Conservation (phyloP, 306 rosid species). For the Citrullus amarus region DNA sequence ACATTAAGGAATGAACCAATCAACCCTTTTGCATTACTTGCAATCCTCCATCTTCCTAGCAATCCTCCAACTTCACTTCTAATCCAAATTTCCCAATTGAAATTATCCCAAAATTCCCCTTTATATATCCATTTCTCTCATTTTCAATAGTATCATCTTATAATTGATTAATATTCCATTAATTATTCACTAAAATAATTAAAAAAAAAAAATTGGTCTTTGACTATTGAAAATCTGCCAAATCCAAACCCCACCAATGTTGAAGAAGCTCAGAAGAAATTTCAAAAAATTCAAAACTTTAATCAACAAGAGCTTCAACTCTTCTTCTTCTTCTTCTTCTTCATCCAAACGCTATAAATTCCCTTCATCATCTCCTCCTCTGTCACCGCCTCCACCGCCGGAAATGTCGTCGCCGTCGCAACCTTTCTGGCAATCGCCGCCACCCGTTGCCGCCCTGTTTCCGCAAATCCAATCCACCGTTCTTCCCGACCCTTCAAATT, state of each 20-base stretch:
- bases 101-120: not conserved
- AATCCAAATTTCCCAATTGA: conserved; percentile 11
- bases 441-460: conserved; percentile 27
- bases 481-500: conserved; percentile 79
- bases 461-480: conserved; percentile 49
- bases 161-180: not conserved
- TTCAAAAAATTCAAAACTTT: conserved; percentile 19
- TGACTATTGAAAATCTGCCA: not conserved
- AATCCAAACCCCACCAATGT: conserved; percentile 17
- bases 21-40: conserved; percentile 7
- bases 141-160: not conserved
- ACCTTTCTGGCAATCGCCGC: not conserved
- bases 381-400: not conserved
- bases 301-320: conserved; percentile 16
- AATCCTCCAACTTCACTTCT: conserved; percentile 20
- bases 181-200: not conserved
- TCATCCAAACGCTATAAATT: conserved; percentile 4
- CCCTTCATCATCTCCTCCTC: not conserved
- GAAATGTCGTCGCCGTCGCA: conserved; percentile 8
- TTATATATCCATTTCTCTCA: not conserved
- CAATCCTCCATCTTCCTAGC: not conserved
- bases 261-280: conserved; percentile 21
- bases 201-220: not conserved
- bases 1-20: not conserved
- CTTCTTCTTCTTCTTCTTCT: conserved; percentile 4